Conservation (phyloP, 139 green algal genomes). For the Pedinophyceae sp. region DNA sequence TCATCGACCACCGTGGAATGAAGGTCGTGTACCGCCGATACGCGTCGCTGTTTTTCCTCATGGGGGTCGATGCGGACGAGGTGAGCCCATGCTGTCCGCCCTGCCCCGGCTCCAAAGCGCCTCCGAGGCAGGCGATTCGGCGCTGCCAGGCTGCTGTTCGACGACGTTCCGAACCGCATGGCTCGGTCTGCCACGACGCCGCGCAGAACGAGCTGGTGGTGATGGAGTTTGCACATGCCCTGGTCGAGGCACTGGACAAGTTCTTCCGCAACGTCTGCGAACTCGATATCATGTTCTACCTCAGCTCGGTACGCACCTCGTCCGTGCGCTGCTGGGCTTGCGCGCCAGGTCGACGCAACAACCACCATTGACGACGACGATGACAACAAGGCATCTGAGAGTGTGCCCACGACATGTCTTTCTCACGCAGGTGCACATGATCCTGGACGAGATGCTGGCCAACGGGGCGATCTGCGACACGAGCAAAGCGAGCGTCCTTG, state of each 20-base stretch:
- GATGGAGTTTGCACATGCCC: conserved; percentile 90
- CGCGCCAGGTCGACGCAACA: no score
- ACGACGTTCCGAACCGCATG: conserved; percentile 2
- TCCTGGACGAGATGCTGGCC: conserved; percentile 81
- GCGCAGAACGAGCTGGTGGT: conserved; percentile 93
- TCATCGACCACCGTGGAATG: conserved; percentile 83
- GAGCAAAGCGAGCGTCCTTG: conserved; percentile 77
- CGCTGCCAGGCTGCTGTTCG: not conserved
- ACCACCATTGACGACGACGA: no score
- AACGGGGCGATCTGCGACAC: conserved; percentile 90
- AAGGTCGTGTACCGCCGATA: conserved; percentile 93
- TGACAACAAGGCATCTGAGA: no score
- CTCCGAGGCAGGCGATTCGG: not conserved
- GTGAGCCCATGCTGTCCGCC: no score
- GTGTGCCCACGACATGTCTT: no score
- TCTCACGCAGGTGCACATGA: no score
- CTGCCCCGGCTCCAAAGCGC: not conserved
- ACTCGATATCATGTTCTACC: conserved; percentile 95
- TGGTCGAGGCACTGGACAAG: conserved; percentile 67
- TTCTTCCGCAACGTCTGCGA: conserved; percentile 80
- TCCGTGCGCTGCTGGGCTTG: no score
- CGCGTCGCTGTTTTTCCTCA: conserved; percentile 93
- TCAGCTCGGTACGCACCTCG: conserved; percentile 24
- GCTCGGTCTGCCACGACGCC: not conserved
- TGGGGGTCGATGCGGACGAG: conserved; percentile 88